Base-by-base conservation (phyloP, 2,329 filamentous ascomycete species). In the Aspergillus ochraceus region DNA sequence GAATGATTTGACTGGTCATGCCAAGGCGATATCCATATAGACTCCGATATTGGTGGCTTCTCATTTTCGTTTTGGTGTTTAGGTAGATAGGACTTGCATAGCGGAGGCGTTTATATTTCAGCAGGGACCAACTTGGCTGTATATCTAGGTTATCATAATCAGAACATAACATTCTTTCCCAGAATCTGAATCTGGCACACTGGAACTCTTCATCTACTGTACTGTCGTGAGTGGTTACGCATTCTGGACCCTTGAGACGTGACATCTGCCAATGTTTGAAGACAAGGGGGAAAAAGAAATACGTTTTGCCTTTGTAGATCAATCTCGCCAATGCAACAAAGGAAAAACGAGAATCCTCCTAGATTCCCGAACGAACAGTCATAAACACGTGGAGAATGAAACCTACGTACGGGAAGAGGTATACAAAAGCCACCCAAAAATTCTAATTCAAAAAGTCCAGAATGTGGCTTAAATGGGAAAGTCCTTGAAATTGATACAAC, bases 71-170 rank as follows among this genome's bases (percentile, higher is more conserved):
- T 22, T 52, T 52, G 39, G 17, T 12, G 12, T 36, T 45, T 12
- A 10, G 14, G 45, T 45, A 36, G 17, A 46, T 24, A 19, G 36
- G 26, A 42, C 22, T 30, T 64, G 60, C 62, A 64, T 64, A 65
- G 63, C 63, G 61, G 58, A 49, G 63, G 63, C 59, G 63, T 65
- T 58, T 9, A 52, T 51, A 22, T 45, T 57, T 30, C 42, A 53
- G 51, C 12, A 42, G 6, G 39, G 20, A 46, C 26, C 19, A 42
- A 50, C n/a, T 52, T 58, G 46, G 22, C 22, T 47, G 24, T 39
- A 55, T 11, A 11, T 22, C 17, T 36, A 49, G 20, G n/a, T 24
- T 30, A 36, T 29, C 46, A 12, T 14, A 30, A 26, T 50, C n/a
- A 52, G 22, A 55, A 46, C 49, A 30, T 45, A 39, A 22, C 42